phyloP scores from a whole-genome alignment of 2,329 filamentous ascomycete genomes.

The Colletotrichum spaethianum region DNA sequence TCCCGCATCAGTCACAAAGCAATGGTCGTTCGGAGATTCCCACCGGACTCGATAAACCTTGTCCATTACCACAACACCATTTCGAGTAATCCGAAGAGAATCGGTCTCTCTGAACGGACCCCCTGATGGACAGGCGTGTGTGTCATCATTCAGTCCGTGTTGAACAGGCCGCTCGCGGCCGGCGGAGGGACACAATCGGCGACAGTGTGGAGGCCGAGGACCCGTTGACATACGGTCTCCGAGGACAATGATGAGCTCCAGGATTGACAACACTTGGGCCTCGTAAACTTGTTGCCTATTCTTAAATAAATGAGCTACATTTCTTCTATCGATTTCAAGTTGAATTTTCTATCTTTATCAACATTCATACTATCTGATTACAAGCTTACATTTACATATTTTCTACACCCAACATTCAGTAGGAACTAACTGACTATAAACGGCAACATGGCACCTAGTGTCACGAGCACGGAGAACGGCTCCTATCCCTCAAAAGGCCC shows the following conservation, averaged over 20 bases:
- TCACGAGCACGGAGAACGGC: constrained; percentile 10
- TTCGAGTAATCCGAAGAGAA: constrained; percentile 29
- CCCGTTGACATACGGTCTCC: background rate
- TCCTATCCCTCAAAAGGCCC: background rate
- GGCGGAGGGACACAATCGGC: background rate
- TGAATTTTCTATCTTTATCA: background rate
- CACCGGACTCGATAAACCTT: constrained; percentile 20
- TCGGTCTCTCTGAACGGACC: background rate
- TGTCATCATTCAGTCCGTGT: constrained; percentile 10
- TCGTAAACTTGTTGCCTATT: background rate
- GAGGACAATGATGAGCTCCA: background rate
- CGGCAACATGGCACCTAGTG: constrained; percentile 26
- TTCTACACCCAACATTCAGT: too few relatives aligned
- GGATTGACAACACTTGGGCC: background rate
- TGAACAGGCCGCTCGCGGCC: background rate
- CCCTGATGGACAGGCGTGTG: background rate
- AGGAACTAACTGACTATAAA: too few relatives aligned
- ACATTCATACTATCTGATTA: background rate
- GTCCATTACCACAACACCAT: background rate
- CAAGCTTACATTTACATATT: background rate
- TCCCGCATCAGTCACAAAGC: background rate
- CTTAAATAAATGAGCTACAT: constrained; percentile 14
- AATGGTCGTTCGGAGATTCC: constrained; percentile 15
- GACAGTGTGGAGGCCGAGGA: background rate
- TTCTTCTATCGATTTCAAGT: background rate